Evolutionary conservation across 2,329 filamentous ascomycete genomes (phyloP), one percentile per base, ranked within the genome.

Genomic region (Alternaria sp.): DNA sequence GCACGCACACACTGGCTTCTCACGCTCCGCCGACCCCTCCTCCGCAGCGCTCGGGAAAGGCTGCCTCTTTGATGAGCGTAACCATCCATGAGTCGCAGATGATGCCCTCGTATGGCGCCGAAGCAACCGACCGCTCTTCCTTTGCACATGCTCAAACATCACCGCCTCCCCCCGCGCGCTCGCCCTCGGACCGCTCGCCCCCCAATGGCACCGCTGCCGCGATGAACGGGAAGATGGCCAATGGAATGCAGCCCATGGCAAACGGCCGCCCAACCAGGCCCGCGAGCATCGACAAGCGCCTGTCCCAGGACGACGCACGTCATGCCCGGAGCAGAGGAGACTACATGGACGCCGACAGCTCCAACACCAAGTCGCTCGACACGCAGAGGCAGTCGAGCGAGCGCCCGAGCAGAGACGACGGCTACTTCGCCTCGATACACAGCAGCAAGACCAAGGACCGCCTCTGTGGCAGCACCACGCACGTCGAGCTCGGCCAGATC

Each of bases 81-180:
- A 74, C 73, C 59, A 68, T 75, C 66, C 71, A 78, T 75, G 75
- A 75, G 71, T 75, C 72, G 65, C 75, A 72, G 70, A 79, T 78
- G 69, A 87, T 87, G 85, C 84, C 85, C 78, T 82, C 82, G 69
- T 81, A 84, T 76, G 76, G 84, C 75, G 78, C 82, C 74, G 83
- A 84, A 74, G 78, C 83, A 68, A 78, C 72, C 74, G 80, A 74
- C 76, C 67, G 59, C 49, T 55, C 65, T 26, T 63, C 66, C 50
- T 68, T 67, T 63, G 63, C 64, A 49, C 78, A 71, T 71, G 75
- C 75, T 50, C 79, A 76, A 73, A 74, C 78, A 65, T 75, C 76
- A 60, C 77, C 75, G 63, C 66, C 70, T 60, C 61, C 71, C 53
- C 70, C 70, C 58, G 66, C 72, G 59, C 75, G 70, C 68, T 70